These are phyloP conservation scores for Xenosphaeropsis pyriputrescens DNA, from an alignment of 2,329 filamentous ascomycete species.

Conservation along the genomic window DNA sequence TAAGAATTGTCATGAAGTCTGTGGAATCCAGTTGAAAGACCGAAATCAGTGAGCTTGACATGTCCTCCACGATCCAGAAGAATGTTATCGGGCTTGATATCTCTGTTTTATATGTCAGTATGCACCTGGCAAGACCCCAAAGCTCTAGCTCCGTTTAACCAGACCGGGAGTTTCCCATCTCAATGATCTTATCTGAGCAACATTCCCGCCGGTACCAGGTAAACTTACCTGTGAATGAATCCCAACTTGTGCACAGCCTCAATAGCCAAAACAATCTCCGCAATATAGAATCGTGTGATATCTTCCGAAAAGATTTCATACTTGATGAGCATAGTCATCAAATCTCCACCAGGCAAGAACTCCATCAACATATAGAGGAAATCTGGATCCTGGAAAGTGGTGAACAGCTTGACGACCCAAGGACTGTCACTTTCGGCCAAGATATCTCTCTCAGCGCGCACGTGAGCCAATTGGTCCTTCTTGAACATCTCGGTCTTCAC, in stretches of 20 bases:
- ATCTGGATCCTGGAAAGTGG: slow-evolving; percentile 90
- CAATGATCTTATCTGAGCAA: too few relatives aligned
- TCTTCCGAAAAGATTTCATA: slow-evolving; percentile 99
- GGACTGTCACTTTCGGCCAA: slow-evolving; percentile 98
- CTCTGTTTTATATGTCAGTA: slow-evolving; percentile 36
- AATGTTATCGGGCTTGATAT: slow-evolving; percentile 99
- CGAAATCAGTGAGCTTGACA: slow-evolving; percentile 97
- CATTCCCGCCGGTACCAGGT: too few relatives aligned
- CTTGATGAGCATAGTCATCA: slow-evolving; percentile 99
- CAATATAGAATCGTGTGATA: slow-evolving; percentile 98
- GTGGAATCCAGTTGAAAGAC: slow-evolving; percentile 93
- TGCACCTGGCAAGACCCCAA: neutral
- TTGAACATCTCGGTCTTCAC: slow-evolving; percentile 99
- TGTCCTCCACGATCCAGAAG: slow-evolving; percentile 88
- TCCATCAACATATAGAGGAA: slow-evolving; percentile 99
- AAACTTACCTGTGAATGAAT: slow-evolving; percentile 84
- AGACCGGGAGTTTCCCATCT: too few relatives aligned
- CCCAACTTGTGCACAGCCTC: slow-evolving; percentile 96
- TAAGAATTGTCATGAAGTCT: slow-evolving; percentile 97
- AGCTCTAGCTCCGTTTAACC: too few relatives aligned
- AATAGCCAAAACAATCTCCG: slow-evolving; percentile 94
- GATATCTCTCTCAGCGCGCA: slow-evolving; percentile 94
- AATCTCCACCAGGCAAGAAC: slow-evolving; percentile 90
- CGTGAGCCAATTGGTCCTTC: slow-evolving; percentile 94
- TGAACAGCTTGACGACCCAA: slow-evolving; percentile 97